A percentile compares a stretch with the other conserved stretches of the same genome.
Conservation (phyloP, 208 protist species). For the Wallacemonas sp. region DNA sequence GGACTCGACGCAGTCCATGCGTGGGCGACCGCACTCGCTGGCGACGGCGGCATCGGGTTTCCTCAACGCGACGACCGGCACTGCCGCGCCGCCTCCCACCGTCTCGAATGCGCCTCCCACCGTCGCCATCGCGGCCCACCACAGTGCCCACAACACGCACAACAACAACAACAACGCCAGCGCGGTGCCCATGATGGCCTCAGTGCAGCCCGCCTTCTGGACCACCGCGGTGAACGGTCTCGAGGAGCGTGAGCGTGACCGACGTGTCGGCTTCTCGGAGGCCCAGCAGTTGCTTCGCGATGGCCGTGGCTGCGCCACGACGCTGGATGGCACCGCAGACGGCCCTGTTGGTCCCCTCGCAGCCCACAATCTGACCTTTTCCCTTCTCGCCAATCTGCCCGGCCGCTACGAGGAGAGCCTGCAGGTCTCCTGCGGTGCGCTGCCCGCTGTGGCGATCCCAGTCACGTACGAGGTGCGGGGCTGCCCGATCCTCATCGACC, state of each 20-base stretch:
- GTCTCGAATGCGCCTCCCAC: neutral
- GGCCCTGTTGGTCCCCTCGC: constrained; percentile 38
- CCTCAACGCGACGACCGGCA: neutral
- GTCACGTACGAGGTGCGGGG: constrained; percentile 66
- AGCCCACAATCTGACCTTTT: constrained; percentile 32
- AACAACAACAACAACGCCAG: neutral
- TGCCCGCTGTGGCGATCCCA: constrained; percentile 54
- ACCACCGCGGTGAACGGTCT: constrained; percentile 54
- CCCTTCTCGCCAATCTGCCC: constrained; percentile 71
- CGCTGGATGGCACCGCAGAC: constrained; percentile 25
- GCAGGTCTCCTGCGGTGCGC: constrained; percentile 43
- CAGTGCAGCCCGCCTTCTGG: constrained; percentile 57
- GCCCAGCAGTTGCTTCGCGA: constrained; percentile 76
- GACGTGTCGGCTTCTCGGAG: constrained; percentile 44
- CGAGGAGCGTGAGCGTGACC: constrained; percentile 51
- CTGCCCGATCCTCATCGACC: constrained; percentile 80
- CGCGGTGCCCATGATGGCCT: neutral
- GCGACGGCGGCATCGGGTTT: neutral
- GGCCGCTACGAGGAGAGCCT: constrained; percentile 77
- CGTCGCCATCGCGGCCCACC: neutral
- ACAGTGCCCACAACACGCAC: neutral
- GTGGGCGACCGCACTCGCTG: neutral
- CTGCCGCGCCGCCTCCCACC: neutral
- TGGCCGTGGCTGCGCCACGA: constrained; percentile 63
- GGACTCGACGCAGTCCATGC: neutral